Percentiles rank a stretch among this genome's conserved stretches.
Evolutionary conservation across 106 monocot genomes (phyloP).

Genomic region (Platanthera guangdongensis): DNA sequence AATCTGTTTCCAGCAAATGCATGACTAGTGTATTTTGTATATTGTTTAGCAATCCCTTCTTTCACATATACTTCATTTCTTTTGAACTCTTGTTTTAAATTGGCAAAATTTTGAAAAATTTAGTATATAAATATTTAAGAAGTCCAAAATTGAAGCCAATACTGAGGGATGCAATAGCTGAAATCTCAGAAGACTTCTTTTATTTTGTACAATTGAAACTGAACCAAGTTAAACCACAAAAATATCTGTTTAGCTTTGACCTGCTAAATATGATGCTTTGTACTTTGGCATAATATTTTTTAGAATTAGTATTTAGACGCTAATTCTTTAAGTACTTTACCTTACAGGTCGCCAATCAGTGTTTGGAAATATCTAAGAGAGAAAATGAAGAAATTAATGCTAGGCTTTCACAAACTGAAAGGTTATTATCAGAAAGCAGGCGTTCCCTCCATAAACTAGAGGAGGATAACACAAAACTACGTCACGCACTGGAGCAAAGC

Average conservation of each 20-base stretch:
- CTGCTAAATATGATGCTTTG: background rate
- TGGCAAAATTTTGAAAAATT: background rate
- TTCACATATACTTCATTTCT: background rate
- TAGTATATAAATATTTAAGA: background rate
- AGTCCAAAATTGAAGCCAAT: background rate
- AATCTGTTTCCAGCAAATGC: background rate
- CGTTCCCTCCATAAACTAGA: slow-evolving; percentile 69
- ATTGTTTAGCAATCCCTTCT: background rate
- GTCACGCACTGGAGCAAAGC: slow-evolving; percentile 75
- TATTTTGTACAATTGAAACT: background rate
- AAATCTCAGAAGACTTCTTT: background rate
- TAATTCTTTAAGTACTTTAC: background rate
- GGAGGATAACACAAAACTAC: slow-evolving; percentile 87
- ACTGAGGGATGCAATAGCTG: background rate
- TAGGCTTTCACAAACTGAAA: slow-evolving; percentile 62
- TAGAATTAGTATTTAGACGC: background rate
- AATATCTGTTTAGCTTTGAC: background rate
- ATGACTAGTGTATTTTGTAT: background rate
- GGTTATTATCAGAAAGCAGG: slow-evolving; percentile 51
- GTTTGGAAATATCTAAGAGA: slow-evolving; percentile 44
- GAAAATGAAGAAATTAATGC: slow-evolving; percentile 58
- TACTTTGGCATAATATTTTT: background rate
- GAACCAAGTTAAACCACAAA: background rate
- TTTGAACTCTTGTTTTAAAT: background rate
- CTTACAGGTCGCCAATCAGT: slow-evolving; percentile 53